Base-by-base conservation (phyloP, 495 filamentous ascomycete species). In the Elasticomyces elasticus region DNA sequence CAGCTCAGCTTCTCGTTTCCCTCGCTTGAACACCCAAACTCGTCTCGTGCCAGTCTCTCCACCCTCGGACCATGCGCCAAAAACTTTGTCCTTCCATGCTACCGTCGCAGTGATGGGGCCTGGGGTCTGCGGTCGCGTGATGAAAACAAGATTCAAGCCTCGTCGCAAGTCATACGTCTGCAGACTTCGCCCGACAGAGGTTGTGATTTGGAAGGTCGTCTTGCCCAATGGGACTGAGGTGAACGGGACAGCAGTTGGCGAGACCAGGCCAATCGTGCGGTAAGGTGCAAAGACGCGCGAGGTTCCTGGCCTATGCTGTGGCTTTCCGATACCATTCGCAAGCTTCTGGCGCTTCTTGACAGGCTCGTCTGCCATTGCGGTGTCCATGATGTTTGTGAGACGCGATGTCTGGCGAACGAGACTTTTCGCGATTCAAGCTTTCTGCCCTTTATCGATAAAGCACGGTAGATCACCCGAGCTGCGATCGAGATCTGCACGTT, bases 121-220 rank as follows among this genome's bases (percentile, higher is more conserved):
- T 0, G 89, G 90, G 0, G 90, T 96, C 66, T 89, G 84, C 11
- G 94, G 92, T 33, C 87, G 78, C 22, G 85, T 95, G 51, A 96
- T 76, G 64, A 97, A 99, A 51, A 96, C 79, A 38, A 97, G 79
- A 60, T 89, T 90, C 64, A 99, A 75, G 22, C 89, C 90, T 66
- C 78, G 82, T 61, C 82, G 86, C 47, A 97, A 71, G 66, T 97
- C 92, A 69, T 97, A 97, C 1, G 92, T 97, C 66, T 97, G 92
- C 12, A 99, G 78, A 40, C 82, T 85, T 57, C 82, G 80, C 58
- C 89, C 90, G 46, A 91, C 86, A 0, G 87, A 95, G 35, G 94
- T 97, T 13, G 92, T 96, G 67, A 99, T 86, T 64, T 99, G 92
- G 67, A 92, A 96, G 17, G 89, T 94, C 5, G 88, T 86, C 67